Base-by-base conservation (phyloP, 352 stramenopile genomes). In the Phytophthora pinifolia region DNA sequence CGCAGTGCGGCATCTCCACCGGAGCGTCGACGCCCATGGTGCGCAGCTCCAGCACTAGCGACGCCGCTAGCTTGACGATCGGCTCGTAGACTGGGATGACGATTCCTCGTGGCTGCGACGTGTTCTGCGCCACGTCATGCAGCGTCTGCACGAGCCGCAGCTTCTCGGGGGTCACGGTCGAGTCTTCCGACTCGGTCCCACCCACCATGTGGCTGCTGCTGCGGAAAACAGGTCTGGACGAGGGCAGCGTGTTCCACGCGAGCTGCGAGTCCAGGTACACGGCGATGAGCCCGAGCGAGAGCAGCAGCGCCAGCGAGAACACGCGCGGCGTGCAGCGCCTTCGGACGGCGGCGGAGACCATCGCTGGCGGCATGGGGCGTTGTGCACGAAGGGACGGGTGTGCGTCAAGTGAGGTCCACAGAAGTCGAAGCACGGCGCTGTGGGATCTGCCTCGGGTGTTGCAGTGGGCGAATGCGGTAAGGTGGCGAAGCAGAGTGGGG, bases 1-100 rank as follows among this genome's bases (percentile, higher is more conserved):
- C 69, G 46, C 69, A 78, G 41, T 75, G 54, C n/a, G 69, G 65
- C 32, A 74, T 43, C 37, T 81, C 74, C 1, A 77, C 38, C 2
- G 66, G 56, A 1, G 38, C 34, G 9, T 62, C 52, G 9, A 74
- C 46, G 14, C 54, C 53, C 37, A 76, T 46, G 0, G 49, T 49
- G 8, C 65, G 56, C 9, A 75, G 52, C 38, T 73, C 62, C 31
- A 67, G 46, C 29, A 78, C 53, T 9, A 78, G 35, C 3, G 65
- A 75, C 4, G 42, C 43, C 8, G 47, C 69, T 1, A 78, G 39
- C 18, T 46, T 46, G 1, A 48, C 61, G n/a, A 70, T 76, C 17
- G 38, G 41, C 30, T 78, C 63, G 42, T 66, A 71, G 0, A 72
- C 49, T 37, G 57, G 54, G 6, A 83, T 51, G 7, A 76, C 53